phyloP scores from a whole-genome alignment of 2,329 filamentous ascomycete species.

The Colletotrichum liaoningense region DNA sequence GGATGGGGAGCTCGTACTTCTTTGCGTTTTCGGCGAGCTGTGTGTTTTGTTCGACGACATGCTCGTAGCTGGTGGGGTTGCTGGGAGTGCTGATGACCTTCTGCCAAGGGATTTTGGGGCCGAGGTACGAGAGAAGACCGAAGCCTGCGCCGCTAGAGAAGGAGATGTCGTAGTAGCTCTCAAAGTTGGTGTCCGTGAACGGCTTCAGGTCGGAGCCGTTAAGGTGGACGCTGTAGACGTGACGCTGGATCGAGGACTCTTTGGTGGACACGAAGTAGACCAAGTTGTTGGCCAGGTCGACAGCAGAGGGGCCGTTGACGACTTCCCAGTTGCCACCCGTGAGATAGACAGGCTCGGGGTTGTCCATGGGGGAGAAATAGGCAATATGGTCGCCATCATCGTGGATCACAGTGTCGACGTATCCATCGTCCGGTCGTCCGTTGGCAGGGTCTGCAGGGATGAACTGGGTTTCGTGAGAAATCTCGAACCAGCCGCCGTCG shows the following conservation, averaged over 20 bases:
- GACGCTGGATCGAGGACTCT: slow-evolving; percentile 88
- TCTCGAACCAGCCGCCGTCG: slow-evolving; percentile 98
- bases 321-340: slow-evolving; percentile 95
- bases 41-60: slow-evolving; percentile 82
- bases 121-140: slow-evolving; percentile 84
- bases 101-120: slow-evolving; percentile 90
- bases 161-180: slow-evolving; percentile 84
- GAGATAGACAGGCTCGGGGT: slow-evolving; percentile 82
- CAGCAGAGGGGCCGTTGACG: slow-evolving; percentile 82
- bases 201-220: slow-evolving; percentile 80
- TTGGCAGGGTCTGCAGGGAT: slow-evolving; percentile 85
- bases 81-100: slow-evolving; percentile 87
- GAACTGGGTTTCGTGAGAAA: slow-evolving; percentile 85
- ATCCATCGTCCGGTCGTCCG: slow-evolving; percentile 85
- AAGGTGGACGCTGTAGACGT: slow-evolving; percentile 90
- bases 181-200: slow-evolving; percentile 77
- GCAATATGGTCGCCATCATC: slow-evolving; percentile 91
- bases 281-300: slow-evolving; percentile 86
- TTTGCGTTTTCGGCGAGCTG: slow-evolving; percentile 75
- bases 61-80: slow-evolving; percentile 71
- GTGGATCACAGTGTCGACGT: slow-evolving; percentile 90
- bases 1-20: slow-evolving; percentile 83
- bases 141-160: slow-evolving; percentile 89
- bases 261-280: slow-evolving; percentile 94
- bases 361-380: slow-evolving; percentile 92